Base-by-base conservation (phyloP, 805 yeast genomes). In the Sporopachydermia quercuum region DNA sequence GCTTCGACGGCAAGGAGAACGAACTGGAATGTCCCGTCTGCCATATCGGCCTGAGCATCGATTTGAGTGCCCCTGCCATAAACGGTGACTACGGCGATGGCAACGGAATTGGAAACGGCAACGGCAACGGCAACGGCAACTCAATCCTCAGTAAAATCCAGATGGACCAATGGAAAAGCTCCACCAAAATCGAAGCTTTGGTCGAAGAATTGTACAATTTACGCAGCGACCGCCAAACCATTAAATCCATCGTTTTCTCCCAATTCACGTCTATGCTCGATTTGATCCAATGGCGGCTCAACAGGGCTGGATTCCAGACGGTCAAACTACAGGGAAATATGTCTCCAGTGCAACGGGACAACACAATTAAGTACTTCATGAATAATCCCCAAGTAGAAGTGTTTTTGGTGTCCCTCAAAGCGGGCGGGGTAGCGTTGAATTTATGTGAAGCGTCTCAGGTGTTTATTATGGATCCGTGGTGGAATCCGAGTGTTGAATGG, bases 401-500 rank as follows among this genome's bases (percentile, higher is more conserved):
- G 5, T 91, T 91, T 54, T 60, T 91, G 46, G 98, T 91, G 5
- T 85, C 96, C 27, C 68, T 91, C 50, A 91, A 91, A 54, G 99
- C 99, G 0, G 99, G 99, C 48, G 99, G 99, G 61, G 98, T 91
- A 35, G 98, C 98, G 0, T 66, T 91, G 47, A 91, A 91, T 55
- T 66, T 91, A 47, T 89, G 96, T 53, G 99, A 93, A 52, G 97
- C 98, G 0, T 86, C 93, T 2, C 97, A 89, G 52, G 97, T 91
- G 37, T 91, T 91, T 49, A 68, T 91, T 36, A 66, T 91, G 66
- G 99, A 91, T 52, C 97, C 97, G 27, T 91, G 98, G 98, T 91
- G 98, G 97, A 93, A 91, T 55, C 97, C 97, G 1, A 81, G 94
- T 48, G 91, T 89, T 4, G 98, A 91, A 57, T 91, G 96, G 86